These are phyloP conservation scores for Coleophoma eucalyptorum DNA, from an alignment of 2,329 filamentous ascomycete species.

Conservation along the genomic window DNA sequence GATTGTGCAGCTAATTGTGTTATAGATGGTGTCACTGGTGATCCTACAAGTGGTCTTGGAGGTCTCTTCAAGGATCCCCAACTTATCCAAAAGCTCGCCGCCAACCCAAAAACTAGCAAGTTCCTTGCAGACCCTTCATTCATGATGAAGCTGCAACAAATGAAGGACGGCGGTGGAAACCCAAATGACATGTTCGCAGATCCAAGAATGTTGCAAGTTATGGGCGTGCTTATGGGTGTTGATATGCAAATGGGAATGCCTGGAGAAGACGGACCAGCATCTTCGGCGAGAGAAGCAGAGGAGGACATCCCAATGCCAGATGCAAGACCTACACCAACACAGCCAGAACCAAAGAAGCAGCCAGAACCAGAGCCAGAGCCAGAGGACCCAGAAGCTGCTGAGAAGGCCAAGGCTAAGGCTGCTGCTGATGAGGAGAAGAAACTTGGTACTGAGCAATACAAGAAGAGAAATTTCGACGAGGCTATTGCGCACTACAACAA, in stretches of 20 bases:
- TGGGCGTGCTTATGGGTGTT: constrained; percentile 89
- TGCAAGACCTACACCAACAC: constrained; percentile 39
- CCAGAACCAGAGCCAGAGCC: constrained; percentile 59
- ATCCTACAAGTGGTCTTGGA: constrained; percentile 74
- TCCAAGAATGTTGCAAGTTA: constrained; percentile 87
- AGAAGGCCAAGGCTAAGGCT: constrained; percentile 86
- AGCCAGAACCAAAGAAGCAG: constrained; percentile 50
- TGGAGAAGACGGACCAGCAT: constrained; percentile 38
- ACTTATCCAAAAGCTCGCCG: constrained; percentile 83
- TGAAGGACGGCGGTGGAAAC: constrained; percentile 77
- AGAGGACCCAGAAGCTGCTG: constrained; percentile 77
- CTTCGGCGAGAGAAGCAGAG: constrained; percentile 44
- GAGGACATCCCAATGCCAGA: constrained; percentile 81
- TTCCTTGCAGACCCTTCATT: constrained; percentile 81
- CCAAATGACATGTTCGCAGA: constrained; percentile 81
- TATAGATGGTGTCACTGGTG: constrained; percentile 42
- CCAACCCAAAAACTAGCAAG: constrained; percentile 86
- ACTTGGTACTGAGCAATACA: constrained; percentile 91
- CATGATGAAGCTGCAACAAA: constrained; percentile 81
- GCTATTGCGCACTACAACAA: constrained; percentile 93
- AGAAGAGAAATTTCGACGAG: constrained; percentile 95
- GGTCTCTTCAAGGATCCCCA: constrained; percentile 94
- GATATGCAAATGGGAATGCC: constrained; percentile 74
- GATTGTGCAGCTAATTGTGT: constrained; percentile 6
- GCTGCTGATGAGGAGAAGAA: constrained; percentile 94